A percentile compares a stretch with the other conserved stretches of the same genome.
These are phyloP conservation scores for Nannizzia gypsea DNA, from an alignment of 2,329 filamentous ascomycete genomes.

Conservation along the genomic window DNA sequence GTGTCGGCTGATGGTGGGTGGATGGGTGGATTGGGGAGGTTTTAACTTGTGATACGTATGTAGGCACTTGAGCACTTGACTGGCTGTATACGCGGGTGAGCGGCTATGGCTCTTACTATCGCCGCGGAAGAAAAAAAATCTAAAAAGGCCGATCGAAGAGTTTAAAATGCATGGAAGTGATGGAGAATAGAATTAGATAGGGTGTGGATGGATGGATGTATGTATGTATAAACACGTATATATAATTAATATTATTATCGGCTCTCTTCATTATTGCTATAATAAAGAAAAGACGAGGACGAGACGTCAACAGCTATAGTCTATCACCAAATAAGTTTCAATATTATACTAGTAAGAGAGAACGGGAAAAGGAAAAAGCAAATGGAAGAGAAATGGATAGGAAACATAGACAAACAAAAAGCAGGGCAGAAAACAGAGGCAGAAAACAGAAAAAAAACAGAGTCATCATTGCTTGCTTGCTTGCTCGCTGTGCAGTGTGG, in stretches of 20 bases:
- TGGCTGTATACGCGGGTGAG: too few relatives aligned
- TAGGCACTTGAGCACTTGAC: too few relatives aligned
- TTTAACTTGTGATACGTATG: too few relatives aligned
- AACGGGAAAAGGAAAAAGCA: background rate
- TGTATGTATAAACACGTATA: background rate
- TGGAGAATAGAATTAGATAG: background rate
- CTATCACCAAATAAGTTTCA: conserved; percentile 3
- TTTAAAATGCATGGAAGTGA: too few relatives aligned
- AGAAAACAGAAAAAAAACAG: background rate
- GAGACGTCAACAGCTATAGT: background rate
- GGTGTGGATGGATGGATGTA: background rate
- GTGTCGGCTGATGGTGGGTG: too few relatives aligned
- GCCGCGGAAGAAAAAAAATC: too few relatives aligned
- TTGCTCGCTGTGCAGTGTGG: background rate
- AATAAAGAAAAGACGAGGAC: background rate
- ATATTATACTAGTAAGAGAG: background rate
- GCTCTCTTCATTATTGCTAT: background rate
- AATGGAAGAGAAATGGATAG: background rate
- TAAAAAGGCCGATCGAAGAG: too few relatives aligned
- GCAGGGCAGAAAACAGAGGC: too few relatives aligned
- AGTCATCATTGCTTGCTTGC: conserved; percentile 3
- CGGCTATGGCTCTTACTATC: too few relatives aligned
- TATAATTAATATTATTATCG: background rate
- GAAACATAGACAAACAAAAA: background rate
- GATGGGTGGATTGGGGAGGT: too few relatives aligned